Evolutionary conservation across 1,284 basidiomycete genomes (phyloP).

Genomic region (Ceratobasidium theobromae): DNA sequence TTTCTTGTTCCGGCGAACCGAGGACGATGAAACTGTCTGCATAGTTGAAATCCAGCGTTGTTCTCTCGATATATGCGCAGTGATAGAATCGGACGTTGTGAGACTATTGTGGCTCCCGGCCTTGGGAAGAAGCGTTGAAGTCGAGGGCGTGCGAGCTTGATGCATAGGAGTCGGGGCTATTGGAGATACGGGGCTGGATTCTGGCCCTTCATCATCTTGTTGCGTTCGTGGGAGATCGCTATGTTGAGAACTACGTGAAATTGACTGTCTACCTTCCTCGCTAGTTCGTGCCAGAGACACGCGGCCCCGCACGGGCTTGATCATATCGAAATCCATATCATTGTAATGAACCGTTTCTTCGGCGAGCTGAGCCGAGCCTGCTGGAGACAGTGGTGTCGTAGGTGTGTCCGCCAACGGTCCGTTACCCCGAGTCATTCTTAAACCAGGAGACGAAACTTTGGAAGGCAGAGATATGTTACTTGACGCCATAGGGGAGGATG

Average conservation of each 20-base stretch:
- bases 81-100: constrained; percentile 45
- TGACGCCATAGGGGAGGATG: constrained; percentile 8
- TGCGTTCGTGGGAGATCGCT: constrained; percentile 1
- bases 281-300: constrained; percentile 51
- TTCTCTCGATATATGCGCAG: constrained; percentile 74
- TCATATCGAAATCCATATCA: constrained; percentile 77
- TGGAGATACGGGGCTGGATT: constrained; percentile 4
- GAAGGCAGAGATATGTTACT: constrained; percentile 50
- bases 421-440: constrained; percentile 47
- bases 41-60: constrained; percentile 74
- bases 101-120: constrained; percentile 19
- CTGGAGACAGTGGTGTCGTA: constrained; percentile 34
- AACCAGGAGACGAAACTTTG: constrained; percentile 60
- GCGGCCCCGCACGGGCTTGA: constrained; percentile 57
- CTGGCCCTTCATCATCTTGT: neutral
- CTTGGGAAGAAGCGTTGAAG: neutral
- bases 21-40: constrained; percentile 59
- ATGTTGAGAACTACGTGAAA: constrained; percentile 16
- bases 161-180: constrained; percentile 16
- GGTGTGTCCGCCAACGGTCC: constrained; percentile 40
- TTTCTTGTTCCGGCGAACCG: constrained; percentile 80
- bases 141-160: constrained; percentile 11
- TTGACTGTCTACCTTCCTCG: constrained; percentile 50
- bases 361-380: constrained; percentile 42
- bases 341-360: constrained; percentile 64